These are phyloP conservation scores for Podospora anserina DNA, from an alignment of 495 filamentous ascomycete species.

Conservation along the genomic window DNA sequence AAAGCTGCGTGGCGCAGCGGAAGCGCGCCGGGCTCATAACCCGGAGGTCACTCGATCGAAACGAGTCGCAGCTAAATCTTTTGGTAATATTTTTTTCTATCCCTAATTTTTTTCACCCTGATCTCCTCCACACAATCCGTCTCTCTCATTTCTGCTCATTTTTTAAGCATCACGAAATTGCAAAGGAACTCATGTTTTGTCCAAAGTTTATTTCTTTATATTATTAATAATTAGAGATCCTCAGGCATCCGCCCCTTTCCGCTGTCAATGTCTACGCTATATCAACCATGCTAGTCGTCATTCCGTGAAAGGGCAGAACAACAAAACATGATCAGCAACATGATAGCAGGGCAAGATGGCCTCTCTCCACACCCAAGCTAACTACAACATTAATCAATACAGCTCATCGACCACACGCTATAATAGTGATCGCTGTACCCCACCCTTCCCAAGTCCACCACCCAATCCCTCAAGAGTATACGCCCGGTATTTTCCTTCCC, in stretches of 20 bases:
- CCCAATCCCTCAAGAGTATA: background rate
- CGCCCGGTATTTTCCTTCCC: background rate
- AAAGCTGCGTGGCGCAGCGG: background rate
- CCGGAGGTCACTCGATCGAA: slow-evolving; percentile 5
- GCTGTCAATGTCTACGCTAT: background rate
- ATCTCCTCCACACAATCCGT: too few relatives aligned
- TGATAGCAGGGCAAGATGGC: background rate
- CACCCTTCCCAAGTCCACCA: background rate
- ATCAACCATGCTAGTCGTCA: background rate
- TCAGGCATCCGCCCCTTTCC: background rate
- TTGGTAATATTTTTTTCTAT: background rate
- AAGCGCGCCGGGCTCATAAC: slow-evolving; percentile 5
- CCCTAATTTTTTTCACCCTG: background rate
- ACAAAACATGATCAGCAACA: background rate
- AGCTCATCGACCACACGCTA: background rate
- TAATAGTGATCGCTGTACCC: background rate
- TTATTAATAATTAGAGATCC: background rate
- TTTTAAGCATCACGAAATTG: too few relatives aligned
- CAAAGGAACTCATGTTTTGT: background rate
- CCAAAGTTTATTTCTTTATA: background rate
- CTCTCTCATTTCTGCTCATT: too few relatives aligned
- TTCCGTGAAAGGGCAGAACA: background rate
- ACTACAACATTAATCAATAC: background rate
- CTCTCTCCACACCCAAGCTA: background rate
- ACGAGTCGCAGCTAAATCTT: background rate